Evolutionary conservation across 2,329 filamentous ascomycete genomes (phyloP).

Genomic region (Botrytis byssoidea): DNA sequence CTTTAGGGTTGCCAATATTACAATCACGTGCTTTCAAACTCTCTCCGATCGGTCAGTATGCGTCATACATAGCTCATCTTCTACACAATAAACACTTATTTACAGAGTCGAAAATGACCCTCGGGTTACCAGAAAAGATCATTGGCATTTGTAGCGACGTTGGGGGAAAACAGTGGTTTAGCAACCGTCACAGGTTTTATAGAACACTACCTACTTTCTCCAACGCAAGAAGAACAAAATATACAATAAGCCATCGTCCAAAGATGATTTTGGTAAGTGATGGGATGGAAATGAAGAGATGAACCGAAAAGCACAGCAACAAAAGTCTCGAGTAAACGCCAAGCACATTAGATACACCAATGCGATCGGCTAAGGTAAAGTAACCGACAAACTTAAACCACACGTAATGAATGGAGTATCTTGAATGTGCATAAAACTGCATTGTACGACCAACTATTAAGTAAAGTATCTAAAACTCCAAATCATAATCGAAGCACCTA

Average conservation of each 20-base stretch:
- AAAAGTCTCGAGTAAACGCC: not conserved
- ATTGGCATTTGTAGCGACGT: not conserved
- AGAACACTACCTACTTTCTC: not conserved
- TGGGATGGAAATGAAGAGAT: too few relatives aligned
- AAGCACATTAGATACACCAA: not conserved
- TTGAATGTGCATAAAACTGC: not conserved
- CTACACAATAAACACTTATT: fast-evolving
- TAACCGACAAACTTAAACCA: not conserved
- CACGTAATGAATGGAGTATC: not conserved
- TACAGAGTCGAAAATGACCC: fast-evolving
- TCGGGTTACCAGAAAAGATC: not conserved
- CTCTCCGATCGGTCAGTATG: not conserved
- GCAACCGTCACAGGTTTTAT: not conserved
- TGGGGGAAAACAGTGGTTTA: not conserved
- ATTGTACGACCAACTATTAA: not conserved
- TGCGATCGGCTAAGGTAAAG: not conserved
- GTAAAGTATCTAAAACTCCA: not conserved
- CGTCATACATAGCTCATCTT: not conserved
- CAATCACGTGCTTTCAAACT: not conserved
- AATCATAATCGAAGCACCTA: not conserved
- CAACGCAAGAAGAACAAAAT: not conserved
- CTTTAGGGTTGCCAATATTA: fast-evolving
- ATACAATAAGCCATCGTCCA: fast-evolving
- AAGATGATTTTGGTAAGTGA: fast-evolving
- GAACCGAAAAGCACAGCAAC: too few relatives aligned